Percentiles rank a stretch among this genome's conserved stretches.
Evolutionary conservation across 2,329 filamentous ascomycete genomes (phyloP).

Genomic region (Periconia sp.): DNA sequence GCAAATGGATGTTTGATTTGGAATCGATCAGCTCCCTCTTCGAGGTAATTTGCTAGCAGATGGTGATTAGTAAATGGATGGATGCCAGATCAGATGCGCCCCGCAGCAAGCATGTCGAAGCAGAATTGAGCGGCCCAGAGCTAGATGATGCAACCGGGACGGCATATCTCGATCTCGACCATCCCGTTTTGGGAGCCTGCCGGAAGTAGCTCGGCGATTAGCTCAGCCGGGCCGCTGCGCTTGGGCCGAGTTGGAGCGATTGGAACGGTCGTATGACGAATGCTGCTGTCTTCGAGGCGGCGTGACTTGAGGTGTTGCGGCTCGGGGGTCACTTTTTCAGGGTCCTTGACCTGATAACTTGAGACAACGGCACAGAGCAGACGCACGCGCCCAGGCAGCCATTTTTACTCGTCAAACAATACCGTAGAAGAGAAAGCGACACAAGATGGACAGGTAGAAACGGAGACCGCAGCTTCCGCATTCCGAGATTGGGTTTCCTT

Average conservation of each 20-base stretch:
- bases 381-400: background rate
- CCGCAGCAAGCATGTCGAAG: conserved; percentile 28
- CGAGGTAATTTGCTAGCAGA: too few species aligned
- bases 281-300: conserved; percentile 7
- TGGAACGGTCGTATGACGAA: conserved; percentile 11
- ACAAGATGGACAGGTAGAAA: conserved; percentile 2
- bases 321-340: background rate
- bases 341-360: background rate
- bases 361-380: background rate
- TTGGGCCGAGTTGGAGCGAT: too few species aligned
- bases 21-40: conserved; percentile 21
- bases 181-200: conserved; percentile 17
- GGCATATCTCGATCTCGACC: conserved; percentile 14
- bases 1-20: conserved; percentile 17
- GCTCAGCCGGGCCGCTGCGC: background rate
- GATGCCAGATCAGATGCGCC: conserved; percentile 38
- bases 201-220: conserved; percentile 11
- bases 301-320: too few species aligned
- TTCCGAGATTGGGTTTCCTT: conserved; percentile 24
- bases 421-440: background rate
- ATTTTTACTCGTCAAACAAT: background rate
- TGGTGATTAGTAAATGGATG: conserved; percentile 27
- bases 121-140: conserved; percentile 11
- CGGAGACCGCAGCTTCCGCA: conserved; percentile 16
- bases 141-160: conserved; percentile 40